These are phyloP conservation scores for Micractinium sp. DNA, from an alignment of 139 green algal genomes.

Conservation along the genomic window DNA sequence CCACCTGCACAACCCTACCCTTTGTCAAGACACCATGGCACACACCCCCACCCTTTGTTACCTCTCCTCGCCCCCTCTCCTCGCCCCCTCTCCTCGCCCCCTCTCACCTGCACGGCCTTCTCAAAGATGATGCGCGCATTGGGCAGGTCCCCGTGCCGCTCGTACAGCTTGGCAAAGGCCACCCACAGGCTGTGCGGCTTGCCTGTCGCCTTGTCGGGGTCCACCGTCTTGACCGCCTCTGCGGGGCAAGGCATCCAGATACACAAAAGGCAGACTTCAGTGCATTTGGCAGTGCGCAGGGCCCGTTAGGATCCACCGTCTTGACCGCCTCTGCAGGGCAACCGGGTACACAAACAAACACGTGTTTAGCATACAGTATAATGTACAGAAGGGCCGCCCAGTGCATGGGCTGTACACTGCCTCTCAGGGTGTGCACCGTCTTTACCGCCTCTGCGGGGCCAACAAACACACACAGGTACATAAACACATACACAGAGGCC, in stretches of 20 bases:
- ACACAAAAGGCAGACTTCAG: too few relatives aligned
- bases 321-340: constrained; percentile 24
- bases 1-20: not conserved
- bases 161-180: constrained; percentile 97
- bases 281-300: too few relatives aligned
- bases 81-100: not conserved
- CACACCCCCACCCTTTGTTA: not conserved
- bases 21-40: not conserved
- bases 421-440: too few relatives aligned
- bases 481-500: too few relatives aligned
- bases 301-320: constrained; percentile 93
- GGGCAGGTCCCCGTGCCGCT: constrained; percentile 89
- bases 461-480: too few relatives aligned
- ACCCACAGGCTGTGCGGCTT: constrained; percentile 90
- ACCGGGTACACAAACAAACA: too few relatives aligned
- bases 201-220: constrained; percentile 81
- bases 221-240: constrained; percentile 93
- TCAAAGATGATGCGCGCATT: constrained; percentile 95
- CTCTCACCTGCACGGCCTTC: constrained; percentile 86
- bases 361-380: too few relatives aligned
- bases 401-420: too few relatives aligned
- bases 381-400: too few relatives aligned
- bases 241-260: not conserved
- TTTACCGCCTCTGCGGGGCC: too few relatives aligned
- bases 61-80: not conserved